Base-by-base conservation (phyloP, 495 filamentous ascomycete genomes). In the Neurospora cerealis region DNA sequence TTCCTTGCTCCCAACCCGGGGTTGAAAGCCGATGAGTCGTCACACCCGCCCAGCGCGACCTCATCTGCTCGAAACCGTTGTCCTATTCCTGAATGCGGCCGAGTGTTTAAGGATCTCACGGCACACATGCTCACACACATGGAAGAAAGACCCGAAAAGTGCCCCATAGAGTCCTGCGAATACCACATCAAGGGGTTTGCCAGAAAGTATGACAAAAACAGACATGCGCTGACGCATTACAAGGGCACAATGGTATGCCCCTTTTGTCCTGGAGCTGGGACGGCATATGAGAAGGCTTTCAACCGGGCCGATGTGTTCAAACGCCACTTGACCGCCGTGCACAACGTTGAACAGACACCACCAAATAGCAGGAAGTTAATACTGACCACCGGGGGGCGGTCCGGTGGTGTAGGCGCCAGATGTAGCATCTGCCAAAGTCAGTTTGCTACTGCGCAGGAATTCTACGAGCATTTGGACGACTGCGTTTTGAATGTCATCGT, bases 211-310 rank as follows among this genome's bases (percentile, higher is more conserved):
- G 96, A 99, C 82, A 98, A 98, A 84, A 98, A 98, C 81, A 86
- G 96, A n/a, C 96, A 99, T 79, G 97, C 95, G 0, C 80, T 99
- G 75, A 99, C 96, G 34, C 96, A 99, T 77, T 99, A 99, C 87
- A 98, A 98, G 82, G 96, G 96, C 6, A 98, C 94, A 7, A 98
- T 99, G 96, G 93, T 98, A 17, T 99, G 96, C 80, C 95, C 95
- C 13, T 98, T 99, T 82, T 99, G 96, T 75, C 93, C 96, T 3
- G 94, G 95, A 3, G 92, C 92, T 24, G 96, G 96, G 13, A 96
- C 94, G 0, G 88, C 94, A 2, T 93, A 92, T 3, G 96, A 98
- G 81, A 99, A 99, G 86, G 96, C 93, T 72, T 99, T 99, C 85
- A 99, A 99, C 84, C 89, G 96, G 28, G 96, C 96, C 36, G 96